Percentiles rank a stretch among this genome's conserved stretches.
These are phyloP conservation scores for Lantana camara DNA, from an alignment of 257 asterid genomes.

Conservation along the genomic window DNA sequence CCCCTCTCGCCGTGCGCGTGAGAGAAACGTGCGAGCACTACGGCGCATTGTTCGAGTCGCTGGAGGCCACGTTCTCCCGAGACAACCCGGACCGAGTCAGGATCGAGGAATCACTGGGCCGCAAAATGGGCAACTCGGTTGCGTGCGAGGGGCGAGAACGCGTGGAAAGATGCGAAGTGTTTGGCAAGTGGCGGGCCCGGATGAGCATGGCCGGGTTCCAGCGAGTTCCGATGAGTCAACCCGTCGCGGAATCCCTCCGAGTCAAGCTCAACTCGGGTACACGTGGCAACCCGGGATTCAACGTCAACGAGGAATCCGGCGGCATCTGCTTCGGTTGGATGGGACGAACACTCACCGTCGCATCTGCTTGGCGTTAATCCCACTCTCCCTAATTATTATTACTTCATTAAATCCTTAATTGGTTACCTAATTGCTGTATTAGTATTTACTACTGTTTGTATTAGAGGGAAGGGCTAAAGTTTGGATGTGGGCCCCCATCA, in stretches of 20 bases:
- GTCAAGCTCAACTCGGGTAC: conserved; percentile 48
- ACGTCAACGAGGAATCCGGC: conserved; percentile 57
- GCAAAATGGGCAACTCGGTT: conserved; percentile 65
- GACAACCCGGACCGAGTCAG: conserved; percentile 44
- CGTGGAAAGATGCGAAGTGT: conserved; percentile 74
- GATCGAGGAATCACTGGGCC: conserved; percentile 69
- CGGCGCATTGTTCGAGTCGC: conserved; percentile 65
- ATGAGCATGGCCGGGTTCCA: conserved; percentile 72
- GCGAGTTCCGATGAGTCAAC: conserved; percentile 43
- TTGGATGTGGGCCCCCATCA: background rate
- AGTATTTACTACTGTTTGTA: conserved; percentile 19
- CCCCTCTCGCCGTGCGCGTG: conserved; percentile 66
- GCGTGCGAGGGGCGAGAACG: conserved; percentile 90
- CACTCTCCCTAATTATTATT: background rate
- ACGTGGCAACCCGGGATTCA: conserved; percentile 86
- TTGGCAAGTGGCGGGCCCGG: conserved; percentile 86
- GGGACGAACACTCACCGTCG: conserved; percentile 78
- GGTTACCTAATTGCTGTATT: conserved; percentile 21
- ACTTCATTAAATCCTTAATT: conserved; percentile 4
- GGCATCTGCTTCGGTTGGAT: conserved; percentile 79
- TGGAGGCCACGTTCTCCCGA: conserved; percentile 48
- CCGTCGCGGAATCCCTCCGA: conserved; percentile 49
- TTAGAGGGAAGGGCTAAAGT: background rate
- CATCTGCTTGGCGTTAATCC: conserved; percentile 71
- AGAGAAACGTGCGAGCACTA: conserved; percentile 56